Evolutionary conservation across 2,329 filamentous ascomycete species (phyloP), one percentile per base, ranked within the genome.

Genomic region (Talaromyces atroroseus): DNA sequence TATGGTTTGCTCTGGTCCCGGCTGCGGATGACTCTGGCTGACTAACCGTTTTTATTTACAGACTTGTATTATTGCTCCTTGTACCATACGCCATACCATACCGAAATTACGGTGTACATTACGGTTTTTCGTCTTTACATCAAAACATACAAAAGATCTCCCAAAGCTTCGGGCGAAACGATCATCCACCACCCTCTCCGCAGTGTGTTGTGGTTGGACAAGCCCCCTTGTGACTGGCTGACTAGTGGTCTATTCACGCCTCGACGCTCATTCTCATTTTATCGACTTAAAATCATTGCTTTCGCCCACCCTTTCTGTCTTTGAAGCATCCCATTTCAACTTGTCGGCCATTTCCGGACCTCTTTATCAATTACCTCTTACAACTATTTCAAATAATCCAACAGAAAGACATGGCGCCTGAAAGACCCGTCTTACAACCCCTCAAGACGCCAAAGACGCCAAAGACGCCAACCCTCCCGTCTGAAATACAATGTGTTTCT

Each of bases 401-500:
- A 2, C 24, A 23, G 20, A 14, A 49, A 40, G 34, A 44, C 20
- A 69, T 70, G 68, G 64, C 66, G 18, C 62, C 63, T 12, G 63
- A 64, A 12, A 75, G 73, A 58, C 74, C 74, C 12, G 59, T 67
- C 18, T 68, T 76, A 18, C 68, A 70, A 57, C 72, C 72, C 29
- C 66, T 77, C 23, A 72, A 75, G 59, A 78, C 75, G 7, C 73
- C 75, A n/a, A 75, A 75, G 59, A 78, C 75, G 7, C 73, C 75
- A n/a, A 75, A 72, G 53, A 68, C 68, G 5, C 65, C 72, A 49
- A 71, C 69, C 12, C 75, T 79, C 58, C 80, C 80, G 18, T 82
- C 79, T 5, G 78, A 81, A 61, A 70, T 87, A 72, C 66, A 86
- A 48, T 82, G 81, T 62, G 61, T 85, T 49, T 77, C 76, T 51